Base-by-base conservation (phyloP, 257 asterid genomes). In the Lycium barbarum region DNA sequence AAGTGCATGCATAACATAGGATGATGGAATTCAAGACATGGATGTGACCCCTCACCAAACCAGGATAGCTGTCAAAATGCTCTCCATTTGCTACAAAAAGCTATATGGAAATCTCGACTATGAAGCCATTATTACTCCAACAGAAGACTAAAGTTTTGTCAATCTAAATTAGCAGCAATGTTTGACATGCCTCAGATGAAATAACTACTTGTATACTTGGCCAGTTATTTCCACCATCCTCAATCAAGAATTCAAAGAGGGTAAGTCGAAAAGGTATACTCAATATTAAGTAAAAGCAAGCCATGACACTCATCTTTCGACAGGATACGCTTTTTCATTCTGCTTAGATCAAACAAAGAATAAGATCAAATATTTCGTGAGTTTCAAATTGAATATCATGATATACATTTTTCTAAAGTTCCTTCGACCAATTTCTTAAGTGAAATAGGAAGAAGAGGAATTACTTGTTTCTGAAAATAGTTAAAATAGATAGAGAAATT, bases 1-100 rank as follows among this genome's bases (percentile, higher is more conserved):
- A 73, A 74, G 12, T 47, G 43, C 81, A 47, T 73, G 80, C 80
- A 73, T 73, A 12, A 11, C 80, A 47, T 58, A 2, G 7, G 26
- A 47, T 45, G 58, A 45, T 73, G 59, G 59, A 20, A 47, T 12
- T 12, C 8, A 20, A 8, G 59, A 73, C 43, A 47, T 73, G 20
- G 61, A 73, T 73, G 81, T 74, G 81, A 74, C 81, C 43, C 58
- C 61, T 49, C 81, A 74, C 81, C 81, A 74, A 74, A 74, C 43
- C 7, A 74, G 59, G 81, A 47, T 74, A 74, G 1, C 20, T 20
- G 81, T 49, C 61, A 74, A 74, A 13, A 49, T 74, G 43, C 43
- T 53, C 38, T 74, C 20, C 81, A 47, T 74, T 22, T 73, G 81
- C 61, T 47, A 12, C 43, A 47, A 73, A 47, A 2, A 35, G 49